These are phyloP conservation scores for Sporothrix sp. DNA, from an alignment of 2,329 filamentous ascomycete species.

Conservation along the genomic window DNA sequence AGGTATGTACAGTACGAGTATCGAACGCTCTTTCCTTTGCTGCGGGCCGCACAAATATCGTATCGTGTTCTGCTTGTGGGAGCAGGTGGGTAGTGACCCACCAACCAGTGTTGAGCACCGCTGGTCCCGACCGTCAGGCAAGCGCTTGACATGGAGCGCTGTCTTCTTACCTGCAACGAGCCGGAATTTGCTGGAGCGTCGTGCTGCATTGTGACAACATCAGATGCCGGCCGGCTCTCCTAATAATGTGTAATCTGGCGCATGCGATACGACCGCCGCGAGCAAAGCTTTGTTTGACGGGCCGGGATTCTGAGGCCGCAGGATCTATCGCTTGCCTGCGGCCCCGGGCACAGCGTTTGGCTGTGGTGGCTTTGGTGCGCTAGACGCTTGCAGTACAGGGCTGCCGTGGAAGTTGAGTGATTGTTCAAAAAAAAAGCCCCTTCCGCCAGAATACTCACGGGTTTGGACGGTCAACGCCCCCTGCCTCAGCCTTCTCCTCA, in stretches of 20 bases:
- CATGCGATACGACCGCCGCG: neutral
- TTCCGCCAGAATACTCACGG: no score
- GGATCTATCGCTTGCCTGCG: neutral
- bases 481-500: neutral
- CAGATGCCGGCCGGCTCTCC: conserved; percentile 1
- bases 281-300: neutral
- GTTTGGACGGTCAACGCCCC: neutral
- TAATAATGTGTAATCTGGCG: neutral
- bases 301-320: neutral
- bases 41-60: conserved; percentile 5
- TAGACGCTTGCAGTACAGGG: neutral
- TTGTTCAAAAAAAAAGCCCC: no score
- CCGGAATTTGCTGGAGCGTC: no score
- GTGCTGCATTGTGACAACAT: neutral
- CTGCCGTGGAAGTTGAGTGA: no score
- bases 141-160: neutral
- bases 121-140: conserved; percentile 9
- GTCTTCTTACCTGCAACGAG: no score
- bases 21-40: neutral
- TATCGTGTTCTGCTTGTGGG: no score
- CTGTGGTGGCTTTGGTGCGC: neutral
- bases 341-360: neutral
- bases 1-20: no score
- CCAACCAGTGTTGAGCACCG: conserved; percentile 15
- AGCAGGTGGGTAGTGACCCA: no score